Evolutionary conservation across 2,329 filamentous ascomycete genomes (phyloP).

Genomic region (Ophiocordyceps camponoti-saundersi): DNA sequence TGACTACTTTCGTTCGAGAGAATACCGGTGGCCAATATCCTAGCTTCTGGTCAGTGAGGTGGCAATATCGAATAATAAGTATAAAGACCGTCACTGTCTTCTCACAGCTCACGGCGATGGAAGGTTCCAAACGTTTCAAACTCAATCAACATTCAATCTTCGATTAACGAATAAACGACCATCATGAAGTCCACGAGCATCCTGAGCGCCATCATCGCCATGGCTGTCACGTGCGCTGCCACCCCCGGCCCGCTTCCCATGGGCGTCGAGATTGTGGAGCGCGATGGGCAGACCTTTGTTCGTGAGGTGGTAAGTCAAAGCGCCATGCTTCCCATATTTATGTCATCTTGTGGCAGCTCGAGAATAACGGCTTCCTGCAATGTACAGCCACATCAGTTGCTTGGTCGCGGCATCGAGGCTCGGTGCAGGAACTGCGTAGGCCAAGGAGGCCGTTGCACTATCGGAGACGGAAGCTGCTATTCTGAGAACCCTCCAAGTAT

Average conservation of each 20-base stretch:
- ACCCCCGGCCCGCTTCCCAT: slow-evolving; percentile 2
- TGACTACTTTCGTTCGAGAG: no score
- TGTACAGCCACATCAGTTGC: slow-evolving; percentile 2
- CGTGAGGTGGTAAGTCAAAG: slow-evolving; percentile 3
- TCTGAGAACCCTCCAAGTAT: slow-evolving; percentile 3
- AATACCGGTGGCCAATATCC: no score
- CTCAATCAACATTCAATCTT: background rate
- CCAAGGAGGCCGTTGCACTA: slow-evolving; percentile 3
- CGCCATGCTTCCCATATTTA: background rate
- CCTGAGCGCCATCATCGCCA: background rate
- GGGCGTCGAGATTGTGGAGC: slow-evolving; percentile 4
- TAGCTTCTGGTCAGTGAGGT: no score
- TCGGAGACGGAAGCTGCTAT: slow-evolving; percentile 4
- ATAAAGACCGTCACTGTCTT: no score
- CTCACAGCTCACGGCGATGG: no score
- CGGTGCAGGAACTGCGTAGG: slow-evolving; percentile 4
- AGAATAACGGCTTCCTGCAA: no score
- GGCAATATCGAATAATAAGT: no score
- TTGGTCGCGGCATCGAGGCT: slow-evolving; percentile 2
- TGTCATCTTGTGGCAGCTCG: no score
- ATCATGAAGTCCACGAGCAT: background rate
- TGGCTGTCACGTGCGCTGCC: slow-evolving; percentile 1
- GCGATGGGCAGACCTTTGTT: slow-evolving; percentile 2
- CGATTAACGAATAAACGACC: background rate
- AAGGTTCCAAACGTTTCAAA: background rate